A percentile compares a stretch with the other conserved stretches of the same genome.
phyloP scores from a whole-genome alignment of 2,329 filamentous ascomycete genomes.

The Monosporascus ibericus region DNA sequence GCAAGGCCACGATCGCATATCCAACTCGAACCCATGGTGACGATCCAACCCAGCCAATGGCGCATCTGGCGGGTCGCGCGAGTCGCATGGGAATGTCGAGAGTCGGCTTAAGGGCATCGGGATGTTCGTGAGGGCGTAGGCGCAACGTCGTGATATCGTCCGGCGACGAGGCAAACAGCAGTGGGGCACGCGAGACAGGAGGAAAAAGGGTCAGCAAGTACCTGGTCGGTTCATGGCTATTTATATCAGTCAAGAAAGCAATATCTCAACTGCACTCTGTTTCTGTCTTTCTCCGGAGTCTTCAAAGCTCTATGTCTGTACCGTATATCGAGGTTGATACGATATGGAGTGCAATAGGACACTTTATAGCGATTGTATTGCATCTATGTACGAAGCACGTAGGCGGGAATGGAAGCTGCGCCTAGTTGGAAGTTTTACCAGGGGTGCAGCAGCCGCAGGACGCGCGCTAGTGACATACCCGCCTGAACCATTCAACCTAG shows the following conservation, averaged over 20 bases:
- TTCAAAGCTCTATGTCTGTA: not conserved
- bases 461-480: not conserved
- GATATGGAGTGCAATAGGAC: not conserved
- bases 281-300: not conserved
- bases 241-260: constrained; percentile 7
- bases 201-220: constrained; percentile 30
- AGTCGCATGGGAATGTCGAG: constrained; percentile 6
- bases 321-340: not conserved
- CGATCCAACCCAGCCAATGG: constrained; percentile 3
- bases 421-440: not conserved
- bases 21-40: constrained; percentile 1
- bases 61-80: constrained; percentile 3
- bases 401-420: not conserved
- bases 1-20: not conserved
- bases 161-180: constrained; percentile 21
- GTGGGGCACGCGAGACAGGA: constrained; percentile 20
- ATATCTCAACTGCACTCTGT: constrained; percentile 2
- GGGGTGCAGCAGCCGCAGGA: not conserved
- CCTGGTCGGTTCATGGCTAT: constrained; percentile 55
- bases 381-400: not conserved
- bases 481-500: not conserved
- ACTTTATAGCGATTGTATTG: not conserved
- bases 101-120: constrained; percentile 7
- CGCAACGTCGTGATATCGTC: constrained; percentile 15
- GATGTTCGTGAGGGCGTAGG: constrained; percentile 7